Evolutionary conservation across 352 stramenopile genomes (phyloP).

Genomic region (Phytopythium aichiense): DNA sequence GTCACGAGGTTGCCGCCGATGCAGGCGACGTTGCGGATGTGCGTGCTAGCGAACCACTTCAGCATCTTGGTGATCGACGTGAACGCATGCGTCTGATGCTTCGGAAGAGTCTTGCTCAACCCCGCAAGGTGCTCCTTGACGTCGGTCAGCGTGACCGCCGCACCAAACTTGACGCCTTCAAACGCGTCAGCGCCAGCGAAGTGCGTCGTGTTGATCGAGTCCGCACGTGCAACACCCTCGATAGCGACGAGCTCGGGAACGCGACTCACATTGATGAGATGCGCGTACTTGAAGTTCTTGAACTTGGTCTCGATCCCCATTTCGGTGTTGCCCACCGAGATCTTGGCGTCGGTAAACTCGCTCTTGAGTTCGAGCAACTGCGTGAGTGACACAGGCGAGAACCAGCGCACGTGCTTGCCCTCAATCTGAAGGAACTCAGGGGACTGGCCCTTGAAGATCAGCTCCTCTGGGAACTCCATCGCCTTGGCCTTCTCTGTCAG

Average conservation of each 20-base stretch:
- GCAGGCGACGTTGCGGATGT: conserved; percentile 96
- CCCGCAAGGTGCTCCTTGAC: conserved; percentile 60
- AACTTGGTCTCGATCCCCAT: conserved; percentile 96
- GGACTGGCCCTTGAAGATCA: conserved; percentile 45
- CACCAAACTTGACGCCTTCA: conserved; percentile 75
- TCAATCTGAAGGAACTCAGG: conserved; percentile 67
- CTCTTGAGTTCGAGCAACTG: conserved; percentile 89
- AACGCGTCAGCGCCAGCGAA: conserved; percentile 38
- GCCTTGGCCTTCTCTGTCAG: conserved; percentile 13
- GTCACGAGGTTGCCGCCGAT: conserved; percentile 96
- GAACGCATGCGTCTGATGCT: conserved; percentile 47
- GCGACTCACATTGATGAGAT: conserved; percentile 68
- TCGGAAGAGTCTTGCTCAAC: conserved; percentile 26
- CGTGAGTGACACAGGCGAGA: conserved; percentile 86
- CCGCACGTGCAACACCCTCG: conserved; percentile 22
- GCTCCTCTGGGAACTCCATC: conserved; percentile 48
- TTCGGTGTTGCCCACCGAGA: conserved; percentile 96
- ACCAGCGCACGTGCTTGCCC: conserved; percentile 87
- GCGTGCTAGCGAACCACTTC: conserved; percentile 96
- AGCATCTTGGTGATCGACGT: conserved; percentile 87
- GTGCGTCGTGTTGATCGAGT: conserved; percentile 49
- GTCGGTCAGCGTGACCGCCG: conserved; percentile 67
- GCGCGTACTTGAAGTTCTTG: conserved; percentile 81
- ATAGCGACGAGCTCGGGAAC: conserved; percentile 60
- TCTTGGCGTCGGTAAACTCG: conserved; percentile 81